phyloP scores from a whole-genome alignment of 2,329 filamentous ascomycete species.

The Hypoxylon sp. region DNA sequence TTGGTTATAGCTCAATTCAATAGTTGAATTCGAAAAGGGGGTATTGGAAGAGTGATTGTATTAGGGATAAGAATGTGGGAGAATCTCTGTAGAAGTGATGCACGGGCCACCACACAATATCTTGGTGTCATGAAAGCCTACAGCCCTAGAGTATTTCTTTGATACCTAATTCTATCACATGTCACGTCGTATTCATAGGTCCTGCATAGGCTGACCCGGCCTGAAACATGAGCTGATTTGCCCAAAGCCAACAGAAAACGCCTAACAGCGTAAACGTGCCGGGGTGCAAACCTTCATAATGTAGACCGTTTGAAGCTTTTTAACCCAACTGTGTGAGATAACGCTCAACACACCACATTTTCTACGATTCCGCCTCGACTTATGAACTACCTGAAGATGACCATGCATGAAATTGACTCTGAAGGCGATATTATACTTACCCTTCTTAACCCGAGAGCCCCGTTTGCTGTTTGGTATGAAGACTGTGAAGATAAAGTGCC shows the following conservation, averaged over 20 bases:
- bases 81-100: too few relatives aligned
- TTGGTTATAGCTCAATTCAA: too few relatives aligned
- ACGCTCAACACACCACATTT: background rate
- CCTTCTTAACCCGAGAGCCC: conserved; percentile 22
- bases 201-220: background rate
- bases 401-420: conserved; percentile 22
- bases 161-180: background rate
- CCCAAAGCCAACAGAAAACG: background rate
- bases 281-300: background rate
- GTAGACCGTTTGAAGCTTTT: background rate
- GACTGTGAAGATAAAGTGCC: background rate
- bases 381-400: background rate
- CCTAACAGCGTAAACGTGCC: background rate
- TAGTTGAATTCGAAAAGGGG: too few relatives aligned
- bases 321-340: background rate
- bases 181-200: background rate
- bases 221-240: background rate
- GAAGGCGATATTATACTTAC: conserved; percentile 32
- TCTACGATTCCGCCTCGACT: background rate
- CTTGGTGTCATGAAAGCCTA: too few relatives aligned
- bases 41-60: too few relatives aligned
- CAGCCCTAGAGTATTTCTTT: too few relatives aligned
- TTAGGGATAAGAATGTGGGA: too few relatives aligned
- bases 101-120: too few relatives aligned
- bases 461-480: conserved; percentile 24